Evolutionary conservation across 345 rosid genomes (phyloP).

Genomic region (Schrenkiella parvula): DNA sequence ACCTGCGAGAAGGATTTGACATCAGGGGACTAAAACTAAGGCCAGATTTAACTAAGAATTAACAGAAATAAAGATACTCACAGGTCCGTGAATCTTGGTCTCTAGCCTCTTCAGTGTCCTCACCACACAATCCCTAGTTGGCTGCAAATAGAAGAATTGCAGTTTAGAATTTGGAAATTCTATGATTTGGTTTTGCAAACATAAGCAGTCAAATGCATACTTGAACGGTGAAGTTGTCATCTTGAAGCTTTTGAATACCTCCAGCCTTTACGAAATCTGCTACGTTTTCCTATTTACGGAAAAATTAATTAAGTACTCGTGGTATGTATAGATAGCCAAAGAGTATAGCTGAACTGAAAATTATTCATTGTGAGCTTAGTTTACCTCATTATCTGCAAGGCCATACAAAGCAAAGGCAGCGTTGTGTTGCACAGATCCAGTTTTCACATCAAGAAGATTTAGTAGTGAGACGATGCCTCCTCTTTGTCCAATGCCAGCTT

Average conservation of each 20-base stretch:
- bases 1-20: constrained; percentile 36
- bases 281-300: constrained; percentile 48
- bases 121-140: constrained; percentile 63
- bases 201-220: constrained; percentile 34
- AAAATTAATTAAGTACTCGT: neutral
- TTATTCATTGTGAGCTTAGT: neutral
- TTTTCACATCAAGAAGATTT: constrained; percentile 55
- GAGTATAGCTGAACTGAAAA: neutral
- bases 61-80: constrained; percentile 31
- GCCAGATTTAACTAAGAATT: neutral
- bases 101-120: constrained; percentile 67
- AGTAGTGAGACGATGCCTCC: constrained; percentile 61
- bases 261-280: constrained; percentile 59
- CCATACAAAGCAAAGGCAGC: constrained; percentile 74
- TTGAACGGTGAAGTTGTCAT: constrained; percentile 52
- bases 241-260: constrained; percentile 60
- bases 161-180: neutral
- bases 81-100: constrained; percentile 61
- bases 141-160: constrained; percentile 35
- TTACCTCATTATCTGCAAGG: constrained; percentile 78
- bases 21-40: neutral
- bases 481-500: constrained; percentile 72
- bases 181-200: neutral
- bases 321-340: neutral
- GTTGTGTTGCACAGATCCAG: constrained; percentile 64